Base-by-base conservation (phyloP, 352 stramenopile genomes). In the Globisporangium apiculatum region DNA sequence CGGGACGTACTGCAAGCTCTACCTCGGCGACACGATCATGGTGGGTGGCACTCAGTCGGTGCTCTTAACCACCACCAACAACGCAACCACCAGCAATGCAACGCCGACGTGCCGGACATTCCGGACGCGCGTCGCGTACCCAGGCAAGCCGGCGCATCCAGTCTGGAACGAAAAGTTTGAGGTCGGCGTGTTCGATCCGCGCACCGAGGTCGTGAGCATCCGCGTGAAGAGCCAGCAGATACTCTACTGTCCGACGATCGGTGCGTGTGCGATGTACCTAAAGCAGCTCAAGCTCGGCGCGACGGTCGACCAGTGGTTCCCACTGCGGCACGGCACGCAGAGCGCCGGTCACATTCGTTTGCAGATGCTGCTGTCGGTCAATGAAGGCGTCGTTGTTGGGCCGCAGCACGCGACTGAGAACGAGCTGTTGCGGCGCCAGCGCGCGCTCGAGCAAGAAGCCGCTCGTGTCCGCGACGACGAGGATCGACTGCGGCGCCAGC, bases 161-260 rank as follows among this genome's bases (percentile, higher is more conserved):
- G 55, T 86, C 42, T 91, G 81, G 81, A 91, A 89, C 56, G 71
- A 91, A 42, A 89, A 91, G 69, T 87, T 91, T 35, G 69, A 89
- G 52, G 48, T 89, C 43, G 69, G 70, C 15, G 62, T 91, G 1
- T 62, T 65, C 14, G 66, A 86, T 37, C 72, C 78, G 4, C 58
- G 61, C 17, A 68, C 65, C 11, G 71, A 87, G 58, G 71, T 89
- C 17, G 51, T 91, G 31, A 87, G 73, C 41, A 79, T 91, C 61
- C 81, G 81, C 46, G 76, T 89, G 31, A 91, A 89, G 72, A 87
- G 67, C 56, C 78, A 89, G 48, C 65, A 83, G 57, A 60, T 80
- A 66, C 35, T 91, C 37, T 86, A 86, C 64, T 82, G 75, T 52
- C 78, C 78, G 45, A 71, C 69, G 1, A 72, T 91, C 48, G 81